Base-by-base conservation (phyloP, 192 early-diverging fungal species). In the Backusella tuberculispora region DNA sequence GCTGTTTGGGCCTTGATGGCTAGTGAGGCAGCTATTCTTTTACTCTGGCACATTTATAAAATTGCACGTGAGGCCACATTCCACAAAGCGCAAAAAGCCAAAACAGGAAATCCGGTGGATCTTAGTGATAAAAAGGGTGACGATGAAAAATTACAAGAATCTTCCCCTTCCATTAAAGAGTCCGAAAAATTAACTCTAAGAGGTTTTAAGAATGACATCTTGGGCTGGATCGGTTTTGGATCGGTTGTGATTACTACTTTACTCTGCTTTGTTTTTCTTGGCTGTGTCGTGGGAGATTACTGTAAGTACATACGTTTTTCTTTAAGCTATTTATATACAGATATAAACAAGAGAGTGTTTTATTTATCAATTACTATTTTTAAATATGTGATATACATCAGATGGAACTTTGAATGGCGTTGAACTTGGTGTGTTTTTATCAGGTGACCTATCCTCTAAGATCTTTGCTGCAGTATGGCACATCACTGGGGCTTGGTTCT, bases 381-480 rank as follows among this genome's bases (percentile, higher is more conserved):
- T 43, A 66, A 68, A 24, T 69, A 56, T 24, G 19, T 24, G 21
- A 24, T 56, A 21, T 24, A 56, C 19, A 56, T 26, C 48, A 81
- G 89, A 89, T 73, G 80, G 76, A 63, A 85, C 86, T 40, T 81
- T 89, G 75, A 76, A 85, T 53, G 84, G 86, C 1, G 70, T 80
- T 17, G 79, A 76, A 8, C 88, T 83, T 66, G 78, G 82, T 38
- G 76, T 92, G 14, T 90, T 94, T 69, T 88, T 87, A 65, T 84
- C 86, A 75, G 85, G 87, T 7, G 83, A 88, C 71, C 81, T 87
- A 40, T 88, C 89, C 5, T 88, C 87, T 29, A 78, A 84, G 13
- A 87, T 90, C 29, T 90, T 93, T 80, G 88, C 91, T 72, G 80
- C 90, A 50, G 83, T 92, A 13, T 95, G 94, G 94, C 90, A 93